phyloP scores from a whole-genome alignment of 768 basidiomycete species.

The Harrya chromipes region DNA sequence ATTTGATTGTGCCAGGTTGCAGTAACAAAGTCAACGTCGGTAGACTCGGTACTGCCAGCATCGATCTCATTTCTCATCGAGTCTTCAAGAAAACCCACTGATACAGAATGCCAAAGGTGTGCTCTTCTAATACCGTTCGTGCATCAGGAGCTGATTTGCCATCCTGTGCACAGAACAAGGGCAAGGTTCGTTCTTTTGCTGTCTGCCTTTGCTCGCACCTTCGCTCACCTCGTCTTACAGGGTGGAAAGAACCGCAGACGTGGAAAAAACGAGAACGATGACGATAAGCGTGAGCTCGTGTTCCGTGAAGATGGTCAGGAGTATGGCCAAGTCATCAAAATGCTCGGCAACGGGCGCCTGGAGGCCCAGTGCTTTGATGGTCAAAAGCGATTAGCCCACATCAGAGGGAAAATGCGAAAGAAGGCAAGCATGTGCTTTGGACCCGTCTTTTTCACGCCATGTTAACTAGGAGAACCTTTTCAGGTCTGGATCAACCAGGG shows the following conservation, averaged over 20 bases:
- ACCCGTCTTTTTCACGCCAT: background rate
- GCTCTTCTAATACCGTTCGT: background rate
- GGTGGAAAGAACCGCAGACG: constrained; percentile 99
- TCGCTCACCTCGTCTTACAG: constrained; percentile 40
- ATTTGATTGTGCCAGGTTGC: background rate
- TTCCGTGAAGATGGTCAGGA: constrained; percentile 99
- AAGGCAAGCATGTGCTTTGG: constrained; percentile 58
- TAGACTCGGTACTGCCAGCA: no score
- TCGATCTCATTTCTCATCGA: constrained; percentile 1
- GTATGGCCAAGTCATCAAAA: constrained; percentile 97
- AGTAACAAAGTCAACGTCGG: background rate
- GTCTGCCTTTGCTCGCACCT: background rate
- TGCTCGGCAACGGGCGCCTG: constrained; percentile 96
- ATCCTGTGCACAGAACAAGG: constrained; percentile 23
- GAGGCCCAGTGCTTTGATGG: constrained; percentile 98
- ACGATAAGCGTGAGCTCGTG: constrained; percentile 97
- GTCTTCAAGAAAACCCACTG: background rate
- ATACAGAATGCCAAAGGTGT: constrained; percentile 26
- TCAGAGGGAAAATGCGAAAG: constrained; percentile 98
- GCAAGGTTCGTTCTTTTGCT: constrained; percentile 19
- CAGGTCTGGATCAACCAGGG: constrained; percentile 99
- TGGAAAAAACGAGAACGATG: constrained; percentile 99
- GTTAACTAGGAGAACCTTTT: constrained; percentile 3
- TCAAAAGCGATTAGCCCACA: constrained; percentile 95
- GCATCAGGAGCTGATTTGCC: background rate